phyloP scores from a whole-genome alignment of 176 grass and related monocot species.

The Oryza longistaminata region DNA sequence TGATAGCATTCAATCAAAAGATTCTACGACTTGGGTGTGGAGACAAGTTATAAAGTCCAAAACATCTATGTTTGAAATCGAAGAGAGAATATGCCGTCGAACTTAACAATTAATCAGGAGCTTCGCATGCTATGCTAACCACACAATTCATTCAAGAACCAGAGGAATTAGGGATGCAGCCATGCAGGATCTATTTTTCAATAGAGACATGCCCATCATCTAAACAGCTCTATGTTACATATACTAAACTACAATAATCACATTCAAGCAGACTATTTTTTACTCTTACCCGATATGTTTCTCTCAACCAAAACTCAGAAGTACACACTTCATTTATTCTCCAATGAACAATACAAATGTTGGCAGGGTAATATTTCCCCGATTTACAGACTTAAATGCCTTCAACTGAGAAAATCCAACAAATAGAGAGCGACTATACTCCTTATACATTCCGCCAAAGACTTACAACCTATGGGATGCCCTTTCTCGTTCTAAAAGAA shows the following conservation, averaged over 20 bases:
- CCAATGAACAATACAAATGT: constrained; percentile 10
- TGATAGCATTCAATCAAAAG: background rate
- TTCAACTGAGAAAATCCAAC: constrained; percentile 10
- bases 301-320: background rate
- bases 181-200: background rate
- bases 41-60: too few species aligned
- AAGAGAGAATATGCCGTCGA: background rate
- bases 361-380: background rate
- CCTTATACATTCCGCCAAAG: background rate
- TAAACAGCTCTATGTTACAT: background rate
- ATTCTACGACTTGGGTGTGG: too few species aligned
- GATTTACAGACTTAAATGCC: constrained; percentile 33
- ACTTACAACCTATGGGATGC: background rate
- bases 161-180: background rate
- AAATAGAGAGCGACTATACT: background rate
- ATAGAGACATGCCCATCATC: background rate
- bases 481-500: constrained; percentile 25
- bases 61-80: background rate
- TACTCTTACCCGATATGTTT: background rate
- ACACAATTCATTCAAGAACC: too few species aligned
- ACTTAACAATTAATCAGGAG: background rate
- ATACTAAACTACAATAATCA: background rate
- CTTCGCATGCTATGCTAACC: background rate
- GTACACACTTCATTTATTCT: background rate
- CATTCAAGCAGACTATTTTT: background rate